Percentiles rank a stretch among this genome's conserved stretches.
Evolutionary conservation across 208 protist species (phyloP).

Genomic region (Balamuthia mandrillaris): DNA sequence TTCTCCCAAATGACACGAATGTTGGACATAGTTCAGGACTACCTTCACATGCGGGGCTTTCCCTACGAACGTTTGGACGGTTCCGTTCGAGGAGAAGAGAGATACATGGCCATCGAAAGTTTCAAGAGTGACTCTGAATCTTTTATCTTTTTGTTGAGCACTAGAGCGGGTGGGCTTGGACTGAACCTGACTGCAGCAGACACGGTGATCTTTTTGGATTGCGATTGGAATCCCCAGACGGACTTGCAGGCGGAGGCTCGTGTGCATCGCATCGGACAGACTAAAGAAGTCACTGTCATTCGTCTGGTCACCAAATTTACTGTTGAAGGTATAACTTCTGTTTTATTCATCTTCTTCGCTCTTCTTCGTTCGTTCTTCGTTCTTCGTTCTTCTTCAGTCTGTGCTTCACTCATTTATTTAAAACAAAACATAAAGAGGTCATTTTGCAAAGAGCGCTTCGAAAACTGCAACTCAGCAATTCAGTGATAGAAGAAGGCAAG

Average conservation of each 20-base stretch:
- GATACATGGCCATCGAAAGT: constrained; percentile 67
- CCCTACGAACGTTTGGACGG: constrained; percentile 88
- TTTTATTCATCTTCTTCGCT: too few relatives aligned
- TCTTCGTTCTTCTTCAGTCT: too few relatives aligned
- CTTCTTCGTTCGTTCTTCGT: too few relatives aligned
- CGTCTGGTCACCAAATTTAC: constrained; percentile 17
- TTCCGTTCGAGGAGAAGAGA: constrained; percentile 59
- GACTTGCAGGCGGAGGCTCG: constrained; percentile 14
- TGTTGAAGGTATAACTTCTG: too few relatives aligned
- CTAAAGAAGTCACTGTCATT: constrained; percentile 8
- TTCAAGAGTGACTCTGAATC: constrained; percentile 71
- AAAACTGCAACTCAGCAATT: constrained; percentile 1
- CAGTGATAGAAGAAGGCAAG: constrained; percentile 14
- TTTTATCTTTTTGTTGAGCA: constrained; percentile 93
- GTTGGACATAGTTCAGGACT: constrained; percentile 89
- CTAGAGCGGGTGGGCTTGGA: constrained; percentile 92
- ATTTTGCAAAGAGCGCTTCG: neutral
- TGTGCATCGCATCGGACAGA: constrained; percentile 10
- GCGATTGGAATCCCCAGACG: constrained; percentile 78
- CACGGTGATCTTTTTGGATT: constrained; percentile 96
- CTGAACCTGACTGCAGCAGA: constrained; percentile 96
- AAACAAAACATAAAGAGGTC: too few relatives aligned
- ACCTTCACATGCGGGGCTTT: constrained; percentile 71
- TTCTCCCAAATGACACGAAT: constrained; percentile 90
- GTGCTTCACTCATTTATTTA: too few relatives aligned